Base-by-base conservation (phyloP, 805 yeast genomes). In the Ogataea henricii region DNA sequence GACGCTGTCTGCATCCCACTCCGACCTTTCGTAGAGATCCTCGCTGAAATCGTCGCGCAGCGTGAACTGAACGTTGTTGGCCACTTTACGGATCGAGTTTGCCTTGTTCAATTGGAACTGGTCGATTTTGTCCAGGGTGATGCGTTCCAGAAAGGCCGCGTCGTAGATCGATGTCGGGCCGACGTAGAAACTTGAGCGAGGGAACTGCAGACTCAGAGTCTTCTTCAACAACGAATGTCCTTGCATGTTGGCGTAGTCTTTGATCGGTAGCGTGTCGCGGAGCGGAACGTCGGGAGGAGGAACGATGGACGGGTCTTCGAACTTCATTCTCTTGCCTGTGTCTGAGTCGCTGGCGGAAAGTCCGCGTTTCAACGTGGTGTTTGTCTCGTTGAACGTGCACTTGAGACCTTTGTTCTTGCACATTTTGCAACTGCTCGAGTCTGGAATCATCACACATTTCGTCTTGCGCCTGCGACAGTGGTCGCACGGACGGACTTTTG, bases 91-190 rank as follows among this genome's bases (percentile, higher is more conserved):
- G 40, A 92, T 70, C 0, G 88, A 77, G 4, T 87, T 73, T 4
- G 83, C 72, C 33, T 80, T 77, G 48, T 83, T 81, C 41, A 92
- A 68, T 59, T 83, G 87, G 16, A 90, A 85, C 63, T 89, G 97
- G 60, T 87, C 96, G 38, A 86, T 80, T 54, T 84, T 85, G 64
- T 83, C 85, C 23, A 83, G 64, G 25, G 74, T 78, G 29, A 89
- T 80, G 34, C 78, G 69, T 50, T 86, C 84, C 17, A 92, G 71
- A 21, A 92, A 73, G 12, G 79, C 74, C 21, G 80, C 73, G 63
- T 92, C 98, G 62, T 84, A 89, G 23, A 87, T 76, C 14, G 97
- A 89, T 0, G 96, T 87, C 1, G 96, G 83, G 1, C 98, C 97
- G 17, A 91, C 84, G 58, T 82, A 87, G 59, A 89, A 89, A 16